A percentile compares a stretch with the other conserved stretches of the same genome.
phyloP scores from a whole-genome alignment of 441 rosid genomes.

The Adansonia rubrostipa region DNA sequence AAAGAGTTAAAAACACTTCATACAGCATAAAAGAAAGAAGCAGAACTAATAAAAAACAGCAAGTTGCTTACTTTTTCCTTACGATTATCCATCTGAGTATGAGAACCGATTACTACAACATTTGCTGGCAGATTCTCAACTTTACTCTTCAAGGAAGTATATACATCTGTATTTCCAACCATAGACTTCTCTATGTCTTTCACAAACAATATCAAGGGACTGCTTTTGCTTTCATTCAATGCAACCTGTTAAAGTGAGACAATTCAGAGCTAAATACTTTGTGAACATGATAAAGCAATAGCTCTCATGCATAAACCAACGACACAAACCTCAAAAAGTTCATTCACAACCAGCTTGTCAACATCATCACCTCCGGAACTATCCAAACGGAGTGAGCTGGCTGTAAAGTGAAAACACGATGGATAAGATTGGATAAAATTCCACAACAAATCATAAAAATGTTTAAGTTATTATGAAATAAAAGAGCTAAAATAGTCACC shows the following conservation, averaged over 20 bases:
- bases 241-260: constrained; percentile 63
- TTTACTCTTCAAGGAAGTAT: constrained; percentile 68
- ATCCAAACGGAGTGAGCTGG: constrained; percentile 65
- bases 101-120: constrained; percentile 83
- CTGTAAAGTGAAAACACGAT: not conserved
- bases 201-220: constrained; percentile 77
- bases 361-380: constrained; percentile 76
- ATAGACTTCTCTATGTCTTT: constrained; percentile 95
- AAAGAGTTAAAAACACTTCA: constrained; percentile 17
- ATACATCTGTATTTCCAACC: constrained; percentile 79
- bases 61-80: constrained; percentile 81
- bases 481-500: constrained; percentile 48
- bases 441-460: constrained; percentile 7
- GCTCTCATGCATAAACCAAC: constrained; percentile 10
- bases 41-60: constrained; percentile 21
- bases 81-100: constrained; percentile 85
- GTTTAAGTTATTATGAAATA: not conserved
- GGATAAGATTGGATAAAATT: constrained; percentile 13
- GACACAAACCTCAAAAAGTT: constrained; percentile 80
- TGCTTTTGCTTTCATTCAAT: constrained; percentile 66
- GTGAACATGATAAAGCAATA: constrained; percentile 21
- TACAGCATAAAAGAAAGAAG: constrained; percentile 11
- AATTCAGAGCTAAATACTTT: constrained; percentile 28
- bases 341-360: constrained; percentile 82
- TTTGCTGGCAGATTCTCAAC: constrained; percentile 82